Evolutionary conservation across 2,329 filamentous ascomycete genomes (phyloP), one percentile per base, ranked within the genome.

Genomic region (Dactylellina parvicollis): DNA sequence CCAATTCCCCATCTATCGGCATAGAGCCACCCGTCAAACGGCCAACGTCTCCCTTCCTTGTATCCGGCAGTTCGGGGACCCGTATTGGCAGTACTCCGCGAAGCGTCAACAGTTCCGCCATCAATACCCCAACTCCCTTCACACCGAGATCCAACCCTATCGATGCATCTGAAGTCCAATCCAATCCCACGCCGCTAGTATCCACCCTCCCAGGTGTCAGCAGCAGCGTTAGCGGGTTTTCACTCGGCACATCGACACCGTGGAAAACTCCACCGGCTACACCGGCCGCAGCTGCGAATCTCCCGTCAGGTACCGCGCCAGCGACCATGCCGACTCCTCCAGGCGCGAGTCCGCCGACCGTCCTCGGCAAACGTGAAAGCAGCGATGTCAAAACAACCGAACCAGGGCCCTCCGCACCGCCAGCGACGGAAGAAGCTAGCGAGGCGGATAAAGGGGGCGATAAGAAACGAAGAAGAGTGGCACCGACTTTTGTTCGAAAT

Each of bases 391-490:
- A 46, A 16, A 18, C 49, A 2, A 14, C n/a, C 3, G 77, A 80
- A 9, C 76, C 80, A 12, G 82, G 80, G 73, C 82, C 84, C 61
- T 81, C 82, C 4, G 82, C 82, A 74, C 81, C 80, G n/a, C 8
- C 47, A 3, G 16, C 34, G 2, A 81, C 85, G 79, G 82, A 87
- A 75, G 87, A 89, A 26, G 83, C 83, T 10, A 85, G 83, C 22
- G 86, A 84, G 49, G 84, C 85, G 14, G 83, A 86, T 4, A 73
- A 78, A 5, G 81, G 80, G 16, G 83, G 83, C 14, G 83, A 87
- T 77, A 83, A 86, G 3, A 92, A 92, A 82, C 89, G 88, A 81
- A 85, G 89, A 77, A 84, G 89, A 52, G 87, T 92, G 77, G 89
- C 89, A 2, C 90, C 89, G 2, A 91, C 88, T 0, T 83, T 84